Percentiles rank a stretch among this genome's conserved stretches.
Conservation (phyloP, 305 asterid species). For the Salvia sclarea region DNA sequence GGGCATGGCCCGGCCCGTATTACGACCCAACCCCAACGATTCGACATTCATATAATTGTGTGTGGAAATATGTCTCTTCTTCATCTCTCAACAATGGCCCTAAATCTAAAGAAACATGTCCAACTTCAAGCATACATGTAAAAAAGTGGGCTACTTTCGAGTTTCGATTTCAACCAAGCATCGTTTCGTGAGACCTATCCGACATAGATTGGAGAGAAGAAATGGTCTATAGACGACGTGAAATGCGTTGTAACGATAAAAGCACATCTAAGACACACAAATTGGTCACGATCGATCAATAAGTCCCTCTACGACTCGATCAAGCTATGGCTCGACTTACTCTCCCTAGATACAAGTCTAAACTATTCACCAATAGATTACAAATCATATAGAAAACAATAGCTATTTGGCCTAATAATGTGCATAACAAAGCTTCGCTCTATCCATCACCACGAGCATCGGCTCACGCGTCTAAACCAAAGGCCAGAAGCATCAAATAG, state of each 20-base stretch:
- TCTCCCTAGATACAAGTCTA: not conserved
- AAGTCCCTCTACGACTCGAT: not conserved
- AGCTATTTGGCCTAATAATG: no score
- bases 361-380: not conserved
- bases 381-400: not conserved
- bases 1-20: no score
- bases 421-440: slow-evolving; percentile 14
- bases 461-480: slow-evolving; percentile 22
- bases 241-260: not conserved
- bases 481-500: not conserved
- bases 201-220: not conserved
- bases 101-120: not conserved
- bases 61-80: no score
- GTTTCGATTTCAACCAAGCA: not conserved
- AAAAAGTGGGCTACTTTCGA: not conserved
- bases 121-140: not conserved
- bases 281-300: no score
- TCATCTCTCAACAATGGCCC: not conserved
- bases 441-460: not conserved
- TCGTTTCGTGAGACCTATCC: no score
- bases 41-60: no score
- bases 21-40: no score
- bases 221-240: not conserved
- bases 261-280: no score
- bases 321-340: not conserved